Evolutionary conservation across 805 yeast genomes (phyloP), one percentile per base, ranked within the genome.

Genomic region (Teunomyces funiuensis): DNA sequence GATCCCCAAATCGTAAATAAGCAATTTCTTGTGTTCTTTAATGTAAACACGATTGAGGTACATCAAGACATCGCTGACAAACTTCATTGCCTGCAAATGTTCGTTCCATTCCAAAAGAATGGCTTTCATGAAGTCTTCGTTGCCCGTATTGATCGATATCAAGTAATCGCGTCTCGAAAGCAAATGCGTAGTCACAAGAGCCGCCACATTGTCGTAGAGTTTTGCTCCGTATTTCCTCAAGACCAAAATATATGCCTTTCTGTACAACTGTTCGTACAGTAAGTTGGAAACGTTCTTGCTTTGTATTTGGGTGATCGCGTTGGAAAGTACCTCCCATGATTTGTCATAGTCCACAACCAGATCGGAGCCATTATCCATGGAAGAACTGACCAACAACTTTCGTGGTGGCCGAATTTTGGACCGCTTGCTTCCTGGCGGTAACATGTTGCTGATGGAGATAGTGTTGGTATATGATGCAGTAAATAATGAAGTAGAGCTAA

Each of bases 11-110:
- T 89, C 96, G 54, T 82, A 83, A 2, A 84, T 72, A 43, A 82
- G 65, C 3, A 85, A 79, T 38, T 79, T 65, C 51, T 78, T 82
- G 41, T 72, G 69, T 48, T 84, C 90, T 49, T 79, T 82, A 19
- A 89, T 85, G 51, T 85, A 88, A 0, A 87, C 96, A 33, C 95
- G 74, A 56, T 89, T 95, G 56, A 90, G 61, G 55, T 89, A 89
- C 85, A 89, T 83, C 57, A 88, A 66, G 3, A 89, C 86, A 59
- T 90, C 96, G 52, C 90, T 77, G 33, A 88, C 77, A 74, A 87
- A 79, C 47, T 86, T 74, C 83, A 87, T 85, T 37, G 84, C 74
- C 28, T 81, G 71, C 28, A 82, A 60, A 57, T 85, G 91, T 36
- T 82, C 87, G 27, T 77, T 73, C 96, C 96, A 89, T 41, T 74